Base-by-base conservation (phyloP, 345 rosid genomes). In the Excoecaria agallocha region DNA sequence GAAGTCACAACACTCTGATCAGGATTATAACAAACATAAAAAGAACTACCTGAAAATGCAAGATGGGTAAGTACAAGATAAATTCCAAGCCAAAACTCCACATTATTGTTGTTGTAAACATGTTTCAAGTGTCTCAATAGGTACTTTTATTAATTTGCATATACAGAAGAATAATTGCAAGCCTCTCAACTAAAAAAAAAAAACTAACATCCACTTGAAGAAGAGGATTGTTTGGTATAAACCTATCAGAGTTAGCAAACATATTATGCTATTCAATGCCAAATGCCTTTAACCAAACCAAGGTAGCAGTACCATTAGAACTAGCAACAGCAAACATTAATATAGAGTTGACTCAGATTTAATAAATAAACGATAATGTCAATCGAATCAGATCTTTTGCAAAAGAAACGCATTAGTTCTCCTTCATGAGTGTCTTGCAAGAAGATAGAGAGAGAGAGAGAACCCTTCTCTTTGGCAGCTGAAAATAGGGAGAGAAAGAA, bases 1-100 rank as follows among this genome's bases (percentile, higher is more conserved):
- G 72, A 22, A 73, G 48, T 54, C 78, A 66, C 1, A 69, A 69
- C n/a, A 30, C 49, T 72, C 66, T 25, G 37, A 68, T 68, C 16
- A 75, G n/a, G 12, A 65, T 25, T 62, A 39, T 30, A 25, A 51
- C n/a, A 58, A 77, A 35, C 49, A 52, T 30, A 66, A 24, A 39
- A 45, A 48, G 13, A 35, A 68, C 37, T 35, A 55, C 38, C 46
- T 4, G 3, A 17, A 70, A 69, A 12, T 1, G 13, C 15, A 6
- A 37, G 46, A 37, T 46, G 39, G 17, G 45, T 37, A 76, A 70
- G 25, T 16, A 50, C 39, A 13, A 59, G 20, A 52, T 46, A 75
- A 6, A 30, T 12, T 17, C 16, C 30, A 12, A 30, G 22, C 45
- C 15, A 49, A 37, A 35, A 16, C 11, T 20, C 75, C 3, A n/a